Base-by-base conservation (phyloP, 768 basidiomycete species). In the Punctularia strigosozonata region DNA sequence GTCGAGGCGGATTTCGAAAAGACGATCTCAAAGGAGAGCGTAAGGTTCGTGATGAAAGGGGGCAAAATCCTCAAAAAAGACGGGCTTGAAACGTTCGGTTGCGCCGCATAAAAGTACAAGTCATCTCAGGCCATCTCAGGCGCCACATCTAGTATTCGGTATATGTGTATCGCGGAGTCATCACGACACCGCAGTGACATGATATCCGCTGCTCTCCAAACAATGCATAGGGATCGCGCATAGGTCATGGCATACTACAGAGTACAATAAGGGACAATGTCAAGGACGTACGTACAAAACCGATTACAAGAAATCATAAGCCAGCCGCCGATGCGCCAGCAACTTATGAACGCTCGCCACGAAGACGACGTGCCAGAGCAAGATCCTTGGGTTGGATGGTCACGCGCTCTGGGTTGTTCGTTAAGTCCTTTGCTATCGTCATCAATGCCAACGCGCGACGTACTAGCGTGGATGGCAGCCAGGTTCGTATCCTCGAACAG, bases 401-500 rank as follows among this genome's bases (percentile, higher is more conserved):
- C 10, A 34, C 33, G 20, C 33, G 8, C 19, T 22, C 33, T 34
- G 19, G 18, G 26, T 8, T 8, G 26, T 8, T 10, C 10, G 8
- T 8, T 20, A 34, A 20, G 33, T 12, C 18, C 19, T 12, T 13
- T 22, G 38, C 40, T 28, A 43, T 46, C 13, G 41, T 43, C 19
- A 8, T 13, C 33, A 34, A 34, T 34, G 33, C 20, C 33, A 34
- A 19, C 10, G 28, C 15, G 15, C 15, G 28, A 34, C 8, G 20
- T 19, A 34, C 33, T 88, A 38, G 85, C 85, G 55, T 88, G 85
- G 59, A 88, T 88, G 40, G 85, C 85, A 48, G 86, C 86, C 74
- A 89, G 77, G 69, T 87, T 87, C 43, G 84, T 87, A 66, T 87
- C 84, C 51, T 87, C 84, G 51, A 87, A 87, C 56, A 87, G 71